Conservation (phyloP, 495 filamentous ascomycete species). For the Thozetella sp. region DNA sequence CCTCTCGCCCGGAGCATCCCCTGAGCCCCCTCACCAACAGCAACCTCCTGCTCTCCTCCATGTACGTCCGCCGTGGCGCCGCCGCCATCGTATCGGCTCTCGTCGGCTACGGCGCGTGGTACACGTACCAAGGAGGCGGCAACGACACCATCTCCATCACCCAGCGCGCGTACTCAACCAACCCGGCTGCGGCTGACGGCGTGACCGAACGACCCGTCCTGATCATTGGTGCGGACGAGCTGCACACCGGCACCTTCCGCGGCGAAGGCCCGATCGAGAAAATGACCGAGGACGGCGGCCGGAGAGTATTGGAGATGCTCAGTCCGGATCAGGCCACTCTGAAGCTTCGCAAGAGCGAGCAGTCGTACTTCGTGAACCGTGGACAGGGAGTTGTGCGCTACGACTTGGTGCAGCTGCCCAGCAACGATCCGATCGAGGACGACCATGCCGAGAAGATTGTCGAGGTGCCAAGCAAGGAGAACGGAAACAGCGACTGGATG, state of each 20-base stretch:
- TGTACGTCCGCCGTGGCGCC: conserved; percentile 48
- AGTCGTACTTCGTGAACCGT: conserved; percentile 87
- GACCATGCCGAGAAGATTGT: conserved; percentile 98
- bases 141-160: conserved; percentile 24
- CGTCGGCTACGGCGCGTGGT: conserved; percentile 54
- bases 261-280: conserved; percentile 85
- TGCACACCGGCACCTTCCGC: conserved; percentile 80
- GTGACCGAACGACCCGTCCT: conserved; percentile 51
- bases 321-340: conserved; percentile 92
- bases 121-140: conserved; percentile 39
- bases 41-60: conserved; percentile 40
- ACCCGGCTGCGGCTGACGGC: conserved; percentile 9
- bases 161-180: conserved; percentile 23
- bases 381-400: conserved; percentile 93
- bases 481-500: conserved; percentile 86
- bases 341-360: conserved; percentile 85
- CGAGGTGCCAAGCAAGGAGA: conserved; percentile 67
- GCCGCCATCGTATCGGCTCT: conserved; percentile 45
- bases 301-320: conserved; percentile 89
- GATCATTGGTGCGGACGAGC: conserved; percentile 79
- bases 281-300: conserved; percentile 76
- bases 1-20: conserved; percentile 19
- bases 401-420: conserved; percentile 91
- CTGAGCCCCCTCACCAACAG: conserved; percentile 27
- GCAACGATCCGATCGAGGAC: conserved; percentile 98